These are phyloP conservation scores for Schwanniomyces occidentalis DNA, from an alignment of 805 yeast genomes.

Conservation along the genomic window DNA sequence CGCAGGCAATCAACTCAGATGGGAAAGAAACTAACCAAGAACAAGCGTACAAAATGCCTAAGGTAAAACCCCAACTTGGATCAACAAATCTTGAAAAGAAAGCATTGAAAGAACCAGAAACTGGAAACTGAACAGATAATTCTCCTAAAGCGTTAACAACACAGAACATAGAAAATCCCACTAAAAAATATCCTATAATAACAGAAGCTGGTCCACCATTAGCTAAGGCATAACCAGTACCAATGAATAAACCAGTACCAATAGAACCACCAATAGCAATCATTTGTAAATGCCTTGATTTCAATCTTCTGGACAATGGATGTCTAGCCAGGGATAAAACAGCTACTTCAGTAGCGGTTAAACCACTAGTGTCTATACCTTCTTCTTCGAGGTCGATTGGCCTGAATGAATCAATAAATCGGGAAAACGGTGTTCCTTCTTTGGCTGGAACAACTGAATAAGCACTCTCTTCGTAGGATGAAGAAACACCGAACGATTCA, in stretches of 20 bases:
- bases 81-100: conserved; percentile 39
- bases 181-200: conserved; percentile 56
- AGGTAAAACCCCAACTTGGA: conserved; percentile 42
- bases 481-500: too few species aligned
- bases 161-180: conserved; percentile 58
- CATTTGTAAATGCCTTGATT: conserved; percentile 56
- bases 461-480: too few species aligned
- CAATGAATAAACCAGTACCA: conserved; percentile 41
- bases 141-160: conserved; percentile 69
- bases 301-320: conserved; percentile 45
- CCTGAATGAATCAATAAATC: conserved; percentile 36
- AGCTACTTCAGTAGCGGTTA: conserved; percentile 41
- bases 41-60: conserved; percentile 39
- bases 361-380: conserved; percentile 39
- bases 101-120: conserved; percentile 41
- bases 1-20: conserved; percentile 39
- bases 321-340: conserved; percentile 42
- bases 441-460: too few species aligned
- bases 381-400: conserved; percentile 39
- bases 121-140: conserved; percentile 50
- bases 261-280: conserved; percentile 67
- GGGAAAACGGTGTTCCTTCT: conserved; percentile 2
- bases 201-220: conserved; percentile 46
- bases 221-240: conserved; percentile 41
- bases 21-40: conserved; percentile 41